Conservation (phyloP, 2,329 filamentous ascomycete genomes). For the Ophiosphaerella herpotricha region DNA sequence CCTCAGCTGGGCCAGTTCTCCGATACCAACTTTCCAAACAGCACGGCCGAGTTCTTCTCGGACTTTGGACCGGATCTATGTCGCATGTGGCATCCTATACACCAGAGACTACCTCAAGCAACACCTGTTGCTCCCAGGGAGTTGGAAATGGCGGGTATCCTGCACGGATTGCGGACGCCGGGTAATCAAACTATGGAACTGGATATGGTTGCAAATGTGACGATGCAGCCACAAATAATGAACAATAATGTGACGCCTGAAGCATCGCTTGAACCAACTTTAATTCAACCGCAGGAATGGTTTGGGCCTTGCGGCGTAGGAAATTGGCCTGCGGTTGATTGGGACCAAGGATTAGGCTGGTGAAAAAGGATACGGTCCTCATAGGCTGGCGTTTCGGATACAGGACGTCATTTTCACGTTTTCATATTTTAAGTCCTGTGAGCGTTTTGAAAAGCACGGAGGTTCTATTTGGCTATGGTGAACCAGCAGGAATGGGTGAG, state of each 20-base stretch:
- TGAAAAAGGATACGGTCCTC: constrained; percentile 1
- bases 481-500: too few species aligned
- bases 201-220: constrained; percentile 16
- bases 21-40: constrained; percentile 30
- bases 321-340: constrained; percentile 42
- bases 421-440: too few species aligned
- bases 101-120: constrained; percentile 24
- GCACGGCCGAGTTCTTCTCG: constrained; percentile 35
- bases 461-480: too few species aligned
- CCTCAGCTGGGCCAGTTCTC: constrained; percentile 34
- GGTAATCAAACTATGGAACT: constrained; percentile 25
- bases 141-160: constrained; percentile 38
- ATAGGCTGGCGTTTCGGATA: too few species aligned
- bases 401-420: too few species aligned
- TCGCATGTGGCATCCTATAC: constrained; percentile 35
- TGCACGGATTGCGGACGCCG: constrained; percentile 35
- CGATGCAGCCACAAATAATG: constrained; percentile 22
- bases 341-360: constrained; percentile 37
- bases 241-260: constrained; percentile 16
- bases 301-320: constrained; percentile 35
- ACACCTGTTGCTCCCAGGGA: constrained; percentile 26
- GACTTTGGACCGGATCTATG: constrained; percentile 40
- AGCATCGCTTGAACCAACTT: constrained; percentile 26
- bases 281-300: constrained; percentile 40
- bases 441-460: too few species aligned